phyloP scores from a whole-genome alignment of 2,329 filamentous ascomycete species.

The Tolypocladium tundrense region DNA sequence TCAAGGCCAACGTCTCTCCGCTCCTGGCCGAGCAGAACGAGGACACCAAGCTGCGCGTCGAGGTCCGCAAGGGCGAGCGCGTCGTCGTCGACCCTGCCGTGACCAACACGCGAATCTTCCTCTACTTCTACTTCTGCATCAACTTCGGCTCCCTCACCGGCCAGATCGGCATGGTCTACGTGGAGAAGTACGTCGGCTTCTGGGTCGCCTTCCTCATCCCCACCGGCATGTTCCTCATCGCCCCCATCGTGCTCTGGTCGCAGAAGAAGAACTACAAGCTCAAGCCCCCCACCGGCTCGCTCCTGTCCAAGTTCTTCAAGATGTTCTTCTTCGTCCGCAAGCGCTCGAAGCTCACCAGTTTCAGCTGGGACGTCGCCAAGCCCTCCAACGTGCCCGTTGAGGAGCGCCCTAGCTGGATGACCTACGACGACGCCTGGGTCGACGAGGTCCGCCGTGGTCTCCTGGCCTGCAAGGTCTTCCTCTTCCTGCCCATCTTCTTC shows the following conservation, averaged over 20 bases:
- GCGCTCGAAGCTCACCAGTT: constrained; percentile 52
- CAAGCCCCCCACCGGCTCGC: constrained; percentile 60
- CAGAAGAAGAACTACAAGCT: constrained; percentile 51
- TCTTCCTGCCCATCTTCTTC: constrained; percentile 58
- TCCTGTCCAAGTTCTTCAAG: constrained; percentile 55
- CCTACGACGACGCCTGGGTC: constrained; percentile 75
- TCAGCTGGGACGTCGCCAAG: constrained; percentile 60
- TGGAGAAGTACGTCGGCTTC: constrained; percentile 67
- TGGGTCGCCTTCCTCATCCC: constrained; percentile 63
- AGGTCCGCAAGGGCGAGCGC: constrained; percentile 48
- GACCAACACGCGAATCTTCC: constrained; percentile 58
- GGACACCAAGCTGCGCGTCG: constrained; percentile 46
- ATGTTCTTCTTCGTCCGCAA: constrained; percentile 53
- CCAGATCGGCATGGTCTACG: constrained; percentile 56
- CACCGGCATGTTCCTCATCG: constrained; percentile 52
- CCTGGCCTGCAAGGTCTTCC: constrained; percentile 59
- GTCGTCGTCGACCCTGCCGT: constrained; percentile 62
- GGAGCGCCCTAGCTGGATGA: constrained; percentile 62
- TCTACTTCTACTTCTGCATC: constrained; percentile 49
- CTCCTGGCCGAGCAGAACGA: constrained; percentile 62
- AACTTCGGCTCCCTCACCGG: constrained; percentile 52
- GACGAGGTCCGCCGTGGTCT: constrained; percentile 65
- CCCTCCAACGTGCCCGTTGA: constrained; percentile 49
- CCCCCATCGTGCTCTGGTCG: constrained; percentile 51
- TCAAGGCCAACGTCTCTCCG: constrained; percentile 71